These are phyloP conservation scores for Spathaspora jeffriesii DNA, from an alignment of 1,139 yeast genomes.

Conservation along the genomic window DNA sequence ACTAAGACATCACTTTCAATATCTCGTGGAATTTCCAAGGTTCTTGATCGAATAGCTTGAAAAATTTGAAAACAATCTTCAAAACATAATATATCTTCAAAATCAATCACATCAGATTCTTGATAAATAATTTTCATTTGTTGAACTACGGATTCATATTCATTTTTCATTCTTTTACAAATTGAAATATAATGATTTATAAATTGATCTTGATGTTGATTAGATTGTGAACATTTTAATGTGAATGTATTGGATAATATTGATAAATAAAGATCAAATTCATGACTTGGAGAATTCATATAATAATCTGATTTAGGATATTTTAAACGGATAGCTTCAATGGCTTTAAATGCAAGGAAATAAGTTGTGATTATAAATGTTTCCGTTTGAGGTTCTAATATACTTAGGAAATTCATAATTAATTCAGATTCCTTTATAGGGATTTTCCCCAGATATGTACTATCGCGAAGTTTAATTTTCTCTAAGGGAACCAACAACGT, in stretches of 20 bases:
- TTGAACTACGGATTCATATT: slow-evolving; percentile 14
- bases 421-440: slow-evolving; percentile 20
- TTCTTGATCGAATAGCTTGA: slow-evolving; percentile 57
- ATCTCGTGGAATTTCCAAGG: slow-evolving; percentile 60
- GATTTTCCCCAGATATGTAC: slow-evolving; percentile 12
- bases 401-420: slow-evolving; percentile 21
- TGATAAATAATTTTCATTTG: slow-evolving; percentile 14
- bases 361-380: slow-evolving; percentile 32
- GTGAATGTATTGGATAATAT: slow-evolving; percentile 23
- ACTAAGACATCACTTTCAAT: slow-evolving; percentile 11
- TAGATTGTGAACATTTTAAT: slow-evolving; percentile 10
- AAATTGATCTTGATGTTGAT: slow-evolving; percentile 10
- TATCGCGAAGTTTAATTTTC: slow-evolving; percentile 17
- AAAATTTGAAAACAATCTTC: slow-evolving; percentile 38
- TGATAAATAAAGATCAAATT: slow-evolving; percentile 25
- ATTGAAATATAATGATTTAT: slow-evolving; percentile 16
- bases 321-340: slow-evolving; percentile 10
- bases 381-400: slow-evolving; percentile 25
- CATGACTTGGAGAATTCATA: slow-evolving; percentile 12
- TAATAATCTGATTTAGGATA: slow-evolving; percentile 5
- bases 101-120: slow-evolving; percentile 11
- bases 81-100: slow-evolving; percentile 19
- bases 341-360: slow-evolving; percentile 22
- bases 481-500: slow-evolving; percentile 28
- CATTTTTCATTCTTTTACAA: slow-evolving; percentile 10